Base-by-base conservation (phyloP, 106 monocot species). In the Phalaenopsis aphrodite region DNA sequence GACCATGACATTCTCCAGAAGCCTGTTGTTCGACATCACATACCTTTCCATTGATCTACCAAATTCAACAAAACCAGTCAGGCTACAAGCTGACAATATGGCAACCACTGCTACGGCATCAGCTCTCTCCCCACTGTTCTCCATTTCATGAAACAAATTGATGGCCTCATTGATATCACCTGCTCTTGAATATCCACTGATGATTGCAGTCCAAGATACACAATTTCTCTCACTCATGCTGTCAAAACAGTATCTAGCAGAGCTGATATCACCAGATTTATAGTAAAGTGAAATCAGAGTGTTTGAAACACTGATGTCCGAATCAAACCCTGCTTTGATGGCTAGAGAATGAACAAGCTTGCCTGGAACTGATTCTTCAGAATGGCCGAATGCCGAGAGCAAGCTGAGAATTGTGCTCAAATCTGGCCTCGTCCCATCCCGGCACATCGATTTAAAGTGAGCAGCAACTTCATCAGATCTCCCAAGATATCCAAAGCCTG, bases 131-230 rank as follows among this genome's bases (percentile, higher is more conserved):
- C 81, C 81, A 4, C 67, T 38, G 71, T 43, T 79, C 76, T 83
- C 75, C 85, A 88, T 88, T 36, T 80, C 48, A 46, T 55, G 23
- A 64, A 88, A 88, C 55, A 85, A 49, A 52, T 77, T 10, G 77
- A 83, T 23, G 3, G 75, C 83, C 42, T 67, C 66, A 15, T 30
- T 49, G 38, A 85, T 21, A 30, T 83, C 78, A 68, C 85, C 85
- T n/a, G 49, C 41, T 80, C 57, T 69, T 7, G 23, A 80, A 43
- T 83, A 88, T 10, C 85, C 86, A 48, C 39, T 24, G 39, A 86
- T 83, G 46, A 86, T 49, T 43, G 77, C 79, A 41, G 77, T 83
- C 86, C 86, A 86, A 39, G 86, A 83, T 72, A 86, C 86, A 58
- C 58, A 72, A 2, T 83, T 86, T 72, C 76, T 83, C 14, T 83